Evolutionary conservation across 2,329 filamentous ascomycete genomes (phyloP).

Genomic region (Paraphaeosphaeria sporulosa): DNA sequence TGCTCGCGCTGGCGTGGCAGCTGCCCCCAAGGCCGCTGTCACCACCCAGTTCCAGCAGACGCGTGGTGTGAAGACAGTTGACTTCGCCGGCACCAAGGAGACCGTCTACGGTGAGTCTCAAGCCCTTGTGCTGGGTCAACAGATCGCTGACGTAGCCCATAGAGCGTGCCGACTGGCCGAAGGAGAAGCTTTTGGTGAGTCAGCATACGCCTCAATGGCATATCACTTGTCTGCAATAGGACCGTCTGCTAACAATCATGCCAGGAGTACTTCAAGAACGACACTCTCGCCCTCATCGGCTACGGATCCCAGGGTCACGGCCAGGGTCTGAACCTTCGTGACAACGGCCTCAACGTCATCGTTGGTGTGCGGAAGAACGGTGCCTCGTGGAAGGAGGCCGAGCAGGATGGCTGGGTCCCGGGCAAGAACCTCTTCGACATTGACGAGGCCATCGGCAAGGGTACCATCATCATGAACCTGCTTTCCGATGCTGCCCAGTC

Average conservation of each 20-base stretch:
- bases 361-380: conserved; percentile 98
- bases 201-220: conserved; percentile 32
- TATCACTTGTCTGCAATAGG: conserved; percentile 18
- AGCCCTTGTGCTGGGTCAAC: conserved; percentile 14
- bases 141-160: conserved; percentile 23
- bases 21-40: conserved; percentile 56
- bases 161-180: conserved; percentile 99
- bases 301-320: conserved; percentile 99
- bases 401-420: conserved; percentile 96
- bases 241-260: conserved; percentile 35
- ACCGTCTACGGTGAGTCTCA: conserved; percentile 80
- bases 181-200: conserved; percentile 94
- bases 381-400: conserved; percentile 96
- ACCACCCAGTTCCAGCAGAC: conserved; percentile 68
- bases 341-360: conserved; percentile 99
- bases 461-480: conserved; percentile 98
- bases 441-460: conserved; percentile 91
- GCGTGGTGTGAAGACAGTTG: conserved; percentile 96
- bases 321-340: conserved; percentile 98
- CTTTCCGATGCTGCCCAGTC: conserved; percentile 97
- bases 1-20: conserved; percentile 56
- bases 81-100: conserved; percentile 97
- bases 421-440: conserved; percentile 99
- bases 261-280: conserved; percentile 99
- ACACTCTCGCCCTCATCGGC: conserved; percentile 98